These are phyloP conservation scores for Albizia julibrissin DNA, from an alignment of 306 rosid genomes.

Conservation along the genomic window DNA sequence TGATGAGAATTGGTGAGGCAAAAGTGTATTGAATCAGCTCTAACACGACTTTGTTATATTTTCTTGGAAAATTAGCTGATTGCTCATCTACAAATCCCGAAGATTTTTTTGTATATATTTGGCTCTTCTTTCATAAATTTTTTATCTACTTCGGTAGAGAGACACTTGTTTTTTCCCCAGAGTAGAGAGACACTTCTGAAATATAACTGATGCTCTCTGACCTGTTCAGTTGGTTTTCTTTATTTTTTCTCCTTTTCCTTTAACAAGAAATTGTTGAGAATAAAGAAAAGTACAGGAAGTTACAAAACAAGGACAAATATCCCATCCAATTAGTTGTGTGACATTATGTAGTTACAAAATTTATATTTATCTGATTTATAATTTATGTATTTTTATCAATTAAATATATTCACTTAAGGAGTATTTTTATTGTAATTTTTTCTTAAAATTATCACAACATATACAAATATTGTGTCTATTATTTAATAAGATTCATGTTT, in stretches of 20 bases:
- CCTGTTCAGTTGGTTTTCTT: conserved; percentile 5
- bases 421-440: too few species aligned
- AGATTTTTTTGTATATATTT: conserved; percentile 66
- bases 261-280: neutral
- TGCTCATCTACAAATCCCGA: conserved; percentile 91
- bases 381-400: too few species aligned
- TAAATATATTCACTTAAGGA: too few species aligned
- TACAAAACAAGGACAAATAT: neutral
- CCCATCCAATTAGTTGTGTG: neutral
- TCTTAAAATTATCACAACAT: too few species aligned
- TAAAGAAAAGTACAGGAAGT: neutral
- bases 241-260: neutral
- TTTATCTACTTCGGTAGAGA: neutral
- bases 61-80: conserved; percentile 93
- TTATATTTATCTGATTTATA: too few species aligned
- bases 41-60: too few species aligned
- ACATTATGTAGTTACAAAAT: too few species aligned
- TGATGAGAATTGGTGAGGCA: conserved; percentile 82
- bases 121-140: conserved; percentile 25
- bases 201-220: neutral
- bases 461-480: too few species aligned
- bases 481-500: too few species aligned
- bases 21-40: conserved; percentile 88
- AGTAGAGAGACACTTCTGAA: neutral
- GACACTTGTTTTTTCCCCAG: too few species aligned